Evolutionary conservation across 1,284 basidiomycete species (phyloP).

Genomic region (Heterobasidion irregulare): DNA sequence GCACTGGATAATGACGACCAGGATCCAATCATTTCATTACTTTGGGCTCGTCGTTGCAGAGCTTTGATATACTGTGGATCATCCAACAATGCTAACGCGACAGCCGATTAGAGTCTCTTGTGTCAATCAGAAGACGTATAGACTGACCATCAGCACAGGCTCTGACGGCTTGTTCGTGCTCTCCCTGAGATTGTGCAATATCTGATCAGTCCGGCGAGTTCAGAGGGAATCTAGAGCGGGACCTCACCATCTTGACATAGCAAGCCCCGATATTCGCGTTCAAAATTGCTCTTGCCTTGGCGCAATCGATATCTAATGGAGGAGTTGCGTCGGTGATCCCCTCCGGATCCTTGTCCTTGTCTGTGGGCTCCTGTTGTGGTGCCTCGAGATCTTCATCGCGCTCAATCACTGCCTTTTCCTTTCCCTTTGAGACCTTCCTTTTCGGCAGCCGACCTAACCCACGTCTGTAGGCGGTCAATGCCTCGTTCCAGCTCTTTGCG

Average conservation of each 20-base stretch:
- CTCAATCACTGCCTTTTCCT: slow-evolving; percentile 23
- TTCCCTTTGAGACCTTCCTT: slow-evolving; percentile 25
- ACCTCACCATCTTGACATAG: slow-evolving; percentile 61
- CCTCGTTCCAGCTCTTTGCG: slow-evolving; percentile 51
- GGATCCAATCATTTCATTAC: slow-evolving; percentile 73
- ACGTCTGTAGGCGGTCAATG: slow-evolving; percentile 51
- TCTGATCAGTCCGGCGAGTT: neutral
- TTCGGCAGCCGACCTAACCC: slow-evolving; percentile 52
- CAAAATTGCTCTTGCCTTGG: slow-evolving; percentile 56
- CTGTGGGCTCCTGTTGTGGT: neutral
- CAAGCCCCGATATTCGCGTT: slow-evolving; percentile 81
- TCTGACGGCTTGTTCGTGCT: slow-evolving; percentile 67
- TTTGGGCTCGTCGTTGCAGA: slow-evolving; percentile 77
- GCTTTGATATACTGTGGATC: slow-evolving; percentile 85
- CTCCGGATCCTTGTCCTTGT: slow-evolving; percentile 8
- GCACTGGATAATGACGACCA: slow-evolving; percentile 81
- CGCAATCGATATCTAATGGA: slow-evolving; percentile 34
- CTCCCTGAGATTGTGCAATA: slow-evolving; percentile 37
- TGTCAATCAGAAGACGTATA: slow-evolving; percentile 1
- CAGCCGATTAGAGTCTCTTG: slow-evolving; percentile 1
- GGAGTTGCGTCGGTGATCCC: slow-evolving; percentile 13
- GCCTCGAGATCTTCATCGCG: slow-evolving; percentile 11
- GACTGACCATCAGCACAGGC: slow-evolving; percentile 68
- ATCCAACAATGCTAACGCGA: slow-evolving; percentile 65
- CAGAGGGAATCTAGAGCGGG: neutral